A percentile compares a stretch with the other conserved stretches of the same genome.
These are phyloP conservation scores for Cladosporium sp. DNA, from an alignment of 2,329 filamentous ascomycete species.

Conservation along the genomic window DNA sequence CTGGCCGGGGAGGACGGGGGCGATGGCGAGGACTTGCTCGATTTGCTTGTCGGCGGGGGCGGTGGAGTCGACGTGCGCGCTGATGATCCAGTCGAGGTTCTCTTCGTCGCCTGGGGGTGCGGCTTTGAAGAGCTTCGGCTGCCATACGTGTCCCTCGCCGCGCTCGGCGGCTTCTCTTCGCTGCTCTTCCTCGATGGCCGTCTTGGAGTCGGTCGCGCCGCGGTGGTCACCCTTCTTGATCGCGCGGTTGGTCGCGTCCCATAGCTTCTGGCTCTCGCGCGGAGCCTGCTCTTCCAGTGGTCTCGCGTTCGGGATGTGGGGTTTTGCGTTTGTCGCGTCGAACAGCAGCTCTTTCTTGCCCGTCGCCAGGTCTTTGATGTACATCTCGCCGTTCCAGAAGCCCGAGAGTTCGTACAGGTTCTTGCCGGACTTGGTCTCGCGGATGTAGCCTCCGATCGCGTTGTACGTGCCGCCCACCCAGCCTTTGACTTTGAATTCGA, in stretches of 20 bases:
- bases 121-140: conserved; percentile 75
- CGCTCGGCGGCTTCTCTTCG: conserved; percentile 81
- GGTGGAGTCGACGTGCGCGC: conserved; percentile 67
- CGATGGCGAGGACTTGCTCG: conserved; percentile 81
- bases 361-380: conserved; percentile 77
- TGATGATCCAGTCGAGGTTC: conserved; percentile 91
- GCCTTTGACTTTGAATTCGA: conserved; percentile 98
- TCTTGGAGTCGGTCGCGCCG: conserved; percentile 89
- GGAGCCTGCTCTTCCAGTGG: conserved; percentile 84
- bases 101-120: conserved; percentile 65
- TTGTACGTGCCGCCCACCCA: conserved; percentile 97
- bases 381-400: conserved; percentile 93
- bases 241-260: conserved; percentile 75
- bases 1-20: conserved; percentile 64
- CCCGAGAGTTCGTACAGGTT: conserved; percentile 87
- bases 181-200: conserved; percentile 90
- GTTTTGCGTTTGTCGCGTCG: conserved; percentile 74
- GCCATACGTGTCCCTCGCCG: conserved; percentile 79
- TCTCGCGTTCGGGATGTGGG: conserved; percentile 67
- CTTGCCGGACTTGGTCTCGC: conserved; percentile 81
- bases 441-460: conserved; percentile 87
- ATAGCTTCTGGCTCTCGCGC: conserved; percentile 84
- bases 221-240: conserved; percentile 84
- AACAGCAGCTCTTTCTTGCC: conserved; percentile 88
- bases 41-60: conserved; percentile 62